phyloP scores from a whole-genome alignment of 352 stramenopile species.

The Phytophthora hibernalis region DNA sequence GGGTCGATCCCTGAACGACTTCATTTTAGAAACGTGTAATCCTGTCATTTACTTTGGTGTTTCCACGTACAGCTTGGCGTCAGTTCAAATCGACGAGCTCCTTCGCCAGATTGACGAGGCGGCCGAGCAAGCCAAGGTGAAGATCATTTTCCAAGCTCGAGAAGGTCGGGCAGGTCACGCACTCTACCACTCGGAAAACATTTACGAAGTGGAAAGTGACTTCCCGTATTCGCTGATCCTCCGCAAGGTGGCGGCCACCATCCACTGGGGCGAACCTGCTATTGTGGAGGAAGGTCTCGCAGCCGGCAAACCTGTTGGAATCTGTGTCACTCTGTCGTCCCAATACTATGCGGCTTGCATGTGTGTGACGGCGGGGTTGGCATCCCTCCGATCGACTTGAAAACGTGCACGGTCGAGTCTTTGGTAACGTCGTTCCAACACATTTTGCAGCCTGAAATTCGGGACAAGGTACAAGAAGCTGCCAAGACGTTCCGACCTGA shows the following conservation, averaged over 20 bases:
- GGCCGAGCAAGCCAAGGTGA: constrained; percentile 37
- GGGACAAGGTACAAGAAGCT: constrained; percentile 47
- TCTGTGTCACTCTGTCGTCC: constrained; percentile 90
- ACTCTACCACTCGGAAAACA: constrained; percentile 38
- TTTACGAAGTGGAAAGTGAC: constrained; percentile 47
- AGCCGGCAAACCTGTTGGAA: constrained; percentile 85
- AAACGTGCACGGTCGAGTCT: constrained; percentile 61
- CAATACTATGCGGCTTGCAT: constrained; percentile 90
- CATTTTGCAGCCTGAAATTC: constrained; percentile 52
- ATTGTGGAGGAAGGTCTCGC: constrained; percentile 85
- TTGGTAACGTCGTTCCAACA: constrained; percentile 70
- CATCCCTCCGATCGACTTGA: constrained; percentile 70
- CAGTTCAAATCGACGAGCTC: constrained; percentile 36
- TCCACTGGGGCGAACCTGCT: constrained; percentile 76
- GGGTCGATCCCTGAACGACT: constrained; percentile 44
- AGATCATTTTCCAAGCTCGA: constrained; percentile 68
- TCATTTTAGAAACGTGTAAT: constrained; percentile 31
- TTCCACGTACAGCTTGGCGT: constrained; percentile 38
- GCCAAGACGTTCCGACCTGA: constrained; percentile 58
- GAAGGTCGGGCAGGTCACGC: constrained; percentile 17
- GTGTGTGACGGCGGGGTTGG: constrained; percentile 76
- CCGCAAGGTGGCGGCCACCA: constrained; percentile 74
- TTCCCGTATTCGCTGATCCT: constrained; percentile 85
- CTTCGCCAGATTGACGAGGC: constrained; percentile 46
- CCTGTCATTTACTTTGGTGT: constrained; percentile 55